Percentiles rank a stretch among this genome's conserved stretches.
Conservation (phyloP, 768 basidiomycete species). For the Russula griseocarnosa region DNA sequence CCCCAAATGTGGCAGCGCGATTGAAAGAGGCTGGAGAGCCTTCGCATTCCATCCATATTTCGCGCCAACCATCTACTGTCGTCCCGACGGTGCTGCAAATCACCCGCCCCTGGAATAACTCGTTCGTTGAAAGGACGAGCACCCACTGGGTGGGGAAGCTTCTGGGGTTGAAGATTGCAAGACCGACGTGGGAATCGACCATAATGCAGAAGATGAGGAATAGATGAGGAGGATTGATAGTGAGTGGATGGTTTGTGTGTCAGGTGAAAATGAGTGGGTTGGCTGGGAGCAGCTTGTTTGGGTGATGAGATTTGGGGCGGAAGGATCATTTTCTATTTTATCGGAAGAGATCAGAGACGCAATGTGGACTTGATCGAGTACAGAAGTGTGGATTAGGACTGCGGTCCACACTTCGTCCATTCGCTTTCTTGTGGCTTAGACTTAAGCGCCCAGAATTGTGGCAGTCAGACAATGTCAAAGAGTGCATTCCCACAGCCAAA, state of each 20-base stretch:
- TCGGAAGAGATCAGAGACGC: too few relatives aligned
- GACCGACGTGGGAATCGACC: not conserved
- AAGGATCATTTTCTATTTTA: not conserved
- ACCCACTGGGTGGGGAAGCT: not conserved
- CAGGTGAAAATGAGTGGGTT: not conserved
- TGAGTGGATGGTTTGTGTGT: not conserved
- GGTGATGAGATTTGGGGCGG: not conserved
- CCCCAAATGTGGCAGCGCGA: not conserved
- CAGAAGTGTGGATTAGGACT: not conserved
- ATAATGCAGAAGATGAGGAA: not conserved
- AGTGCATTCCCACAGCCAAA: not conserved
- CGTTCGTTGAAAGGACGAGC: not conserved
- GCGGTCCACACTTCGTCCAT: too few relatives aligned
- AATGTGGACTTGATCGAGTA: too few relatives aligned
- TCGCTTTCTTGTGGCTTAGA: not conserved
- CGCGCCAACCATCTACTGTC: not conserved
- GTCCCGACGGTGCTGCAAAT: not conserved
- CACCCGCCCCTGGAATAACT: not conserved
- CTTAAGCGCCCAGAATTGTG: not conserved
- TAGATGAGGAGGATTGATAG: not conserved
- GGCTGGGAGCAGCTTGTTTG: not conserved
- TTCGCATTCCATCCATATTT: not conserved
- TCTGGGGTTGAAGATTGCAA: not conserved
- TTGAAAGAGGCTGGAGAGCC: not conserved
- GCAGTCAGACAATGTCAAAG: not conserved